Base-by-base conservation (phyloP, 2,329 filamentous ascomycete species). In the Gaeumannomyces sp. region DNA sequence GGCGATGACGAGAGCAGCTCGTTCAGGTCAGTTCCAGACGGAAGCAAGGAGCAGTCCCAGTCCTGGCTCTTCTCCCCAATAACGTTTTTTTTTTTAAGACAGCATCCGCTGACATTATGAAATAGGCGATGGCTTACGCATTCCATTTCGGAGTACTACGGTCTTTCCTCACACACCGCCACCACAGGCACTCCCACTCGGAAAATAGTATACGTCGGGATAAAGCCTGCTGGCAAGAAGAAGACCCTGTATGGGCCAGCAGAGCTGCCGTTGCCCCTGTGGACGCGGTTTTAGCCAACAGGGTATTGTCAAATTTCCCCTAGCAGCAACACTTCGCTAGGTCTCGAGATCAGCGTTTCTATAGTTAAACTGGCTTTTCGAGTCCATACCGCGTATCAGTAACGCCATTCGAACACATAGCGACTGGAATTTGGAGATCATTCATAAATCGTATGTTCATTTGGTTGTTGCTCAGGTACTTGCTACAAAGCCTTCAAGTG, bases 101-200 rank as follows among this genome's bases (percentile, higher is more conserved):
- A n/a, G 7, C 59, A 10, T 22, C 10, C 35, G 60, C 64, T 67
- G 38, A 69, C 69, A 71, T 64, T 50, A 45, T 16, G n/a, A 35
- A 61, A 61, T 67, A 94, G 91, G 69, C 90, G 94, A 68, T 98
- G 93, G 91, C 85, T 98, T 64, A 92, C 96, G 1, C 93, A 98
- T 76, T 90, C 91, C 65, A 93, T 98, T 68, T 94, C 92, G 13
- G 86, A 89, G 57, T 98, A 98, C 76, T 98, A 98, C 73, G 93
- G 93, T 59, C 83, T 97, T 65, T 85, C 88, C 67, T 97, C 93
- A 27, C 92, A 88, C 79, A 93, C 91, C 5, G 85, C 94, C 66
- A 90, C 89, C 0, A 83, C 89, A 1, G 88, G 87, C 38, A 82
- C 87, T 68, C 89, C 92, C 3, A 84, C 87, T 19, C 85, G 89